phyloP scores from a whole-genome alignment of 768 basidiomycete genomes.

The Agaricus subrufescens region DNA sequence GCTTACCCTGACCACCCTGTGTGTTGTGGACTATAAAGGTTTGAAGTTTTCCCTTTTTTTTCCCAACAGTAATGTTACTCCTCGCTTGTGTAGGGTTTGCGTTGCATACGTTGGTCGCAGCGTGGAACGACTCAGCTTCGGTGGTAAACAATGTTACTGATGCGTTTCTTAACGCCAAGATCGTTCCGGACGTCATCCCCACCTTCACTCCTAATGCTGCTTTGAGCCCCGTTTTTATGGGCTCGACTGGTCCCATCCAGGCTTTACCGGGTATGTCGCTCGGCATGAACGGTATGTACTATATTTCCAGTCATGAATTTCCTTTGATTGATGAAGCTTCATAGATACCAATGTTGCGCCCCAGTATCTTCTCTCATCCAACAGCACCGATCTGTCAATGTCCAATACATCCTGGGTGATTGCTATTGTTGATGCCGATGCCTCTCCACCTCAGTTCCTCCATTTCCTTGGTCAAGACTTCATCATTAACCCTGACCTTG shows the following conservation, averaged over 20 bases:
- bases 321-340: not conserved
- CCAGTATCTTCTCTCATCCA: constrained; percentile 23
- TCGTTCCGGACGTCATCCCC: constrained; percentile 36
- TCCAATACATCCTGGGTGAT: constrained; percentile 29
- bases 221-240: constrained; percentile 33
- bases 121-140: not conserved
- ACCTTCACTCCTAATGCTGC: constrained; percentile 33
- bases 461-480: constrained; percentile 39
- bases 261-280: constrained; percentile 32
- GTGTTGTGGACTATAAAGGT: too few species aligned
- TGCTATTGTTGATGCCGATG: constrained; percentile 39
- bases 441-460: constrained; percentile 35
- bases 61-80: not conserved
- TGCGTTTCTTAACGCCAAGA: constrained; percentile 31
- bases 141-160: constrained; percentile 19
- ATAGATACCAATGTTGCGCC: constrained; percentile 31
- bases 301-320: not conserved
- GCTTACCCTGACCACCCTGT: too few species aligned
- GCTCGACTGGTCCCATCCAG: constrained; percentile 22
- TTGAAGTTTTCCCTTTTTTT: too few species aligned
- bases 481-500: constrained; percentile 20
- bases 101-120: not conserved
- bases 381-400: constrained; percentile 16
- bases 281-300: constrained; percentile 29
- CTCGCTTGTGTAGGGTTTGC: not conserved